Evolutionary conservation across 1,139 yeast species (phyloP).

Genomic region (Petasospora fabianii): DNA sequence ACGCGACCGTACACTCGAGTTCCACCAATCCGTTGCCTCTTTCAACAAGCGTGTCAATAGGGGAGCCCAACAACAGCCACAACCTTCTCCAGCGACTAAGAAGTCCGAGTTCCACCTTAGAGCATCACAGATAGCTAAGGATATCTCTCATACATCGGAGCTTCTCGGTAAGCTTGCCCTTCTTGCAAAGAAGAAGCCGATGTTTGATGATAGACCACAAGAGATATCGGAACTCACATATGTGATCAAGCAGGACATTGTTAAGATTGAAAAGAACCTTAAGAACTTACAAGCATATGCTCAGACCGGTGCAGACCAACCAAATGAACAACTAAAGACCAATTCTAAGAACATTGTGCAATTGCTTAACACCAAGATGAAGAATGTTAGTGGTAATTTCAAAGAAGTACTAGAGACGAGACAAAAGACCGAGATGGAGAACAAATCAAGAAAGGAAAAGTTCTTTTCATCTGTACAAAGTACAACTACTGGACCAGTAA

Average conservation of each 20-base stretch:
- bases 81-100: constrained; percentile 25
- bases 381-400: constrained; percentile 89
- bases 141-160: constrained; percentile 85
- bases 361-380: constrained; percentile 80
- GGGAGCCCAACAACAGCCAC: constrained; percentile 27
- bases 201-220: constrained; percentile 90
- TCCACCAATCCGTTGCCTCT: constrained; percentile 77
- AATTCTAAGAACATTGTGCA: constrained; percentile 87
- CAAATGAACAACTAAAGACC: constrained; percentile 36
- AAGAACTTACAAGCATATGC: constrained; percentile 58
- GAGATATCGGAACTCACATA: constrained; percentile 92
- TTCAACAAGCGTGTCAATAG: constrained; percentile 54
- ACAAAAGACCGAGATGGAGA: constrained; percentile 78
- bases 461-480: constrained; percentile 53
- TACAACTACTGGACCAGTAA: constrained; percentile 14
- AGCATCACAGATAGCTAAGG: constrained; percentile 84
- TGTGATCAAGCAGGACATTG: constrained; percentile 89
- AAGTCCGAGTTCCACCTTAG: constrained; percentile 72
- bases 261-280: constrained; percentile 75
- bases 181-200: constrained; percentile 85
- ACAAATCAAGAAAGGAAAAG: constrained; percentile 81
- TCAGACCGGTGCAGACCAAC: constrained; percentile 39
- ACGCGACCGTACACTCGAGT: constrained; percentile 81
- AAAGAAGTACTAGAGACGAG: constrained; percentile 83
- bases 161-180: constrained; percentile 76